Evolutionary conservation across 2,329 filamentous ascomycete genomes (phyloP).

Genomic region (Xylaria sp.): DNA sequence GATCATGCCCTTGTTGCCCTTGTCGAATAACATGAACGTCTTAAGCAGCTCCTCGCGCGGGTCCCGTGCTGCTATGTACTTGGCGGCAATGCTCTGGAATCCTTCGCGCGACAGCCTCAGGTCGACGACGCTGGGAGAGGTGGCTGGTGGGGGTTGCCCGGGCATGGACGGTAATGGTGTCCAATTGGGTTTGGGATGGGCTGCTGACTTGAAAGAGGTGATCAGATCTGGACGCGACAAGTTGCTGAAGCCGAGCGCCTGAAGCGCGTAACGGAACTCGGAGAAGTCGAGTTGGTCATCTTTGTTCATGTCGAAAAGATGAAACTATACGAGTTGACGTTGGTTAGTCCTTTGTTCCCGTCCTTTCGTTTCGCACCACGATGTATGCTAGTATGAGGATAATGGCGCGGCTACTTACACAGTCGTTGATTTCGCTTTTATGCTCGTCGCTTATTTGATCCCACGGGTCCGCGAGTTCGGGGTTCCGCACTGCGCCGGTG

Average conservation of each 20-base stretch:
- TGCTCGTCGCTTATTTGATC: constrained; percentile 83
- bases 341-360: constrained; percentile 24
- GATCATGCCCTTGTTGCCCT: constrained; percentile 90
- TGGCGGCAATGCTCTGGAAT: constrained; percentile 81
- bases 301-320: constrained; percentile 96
- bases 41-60: constrained; percentile 90
- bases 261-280: constrained; percentile 95
- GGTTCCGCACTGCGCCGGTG: constrained; percentile 47
- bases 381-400: not conserved
- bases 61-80: constrained; percentile 83
- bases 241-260: constrained; percentile 88
- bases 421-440: constrained; percentile 91
- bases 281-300: constrained; percentile 96
- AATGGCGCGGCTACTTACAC: constrained; percentile 66
- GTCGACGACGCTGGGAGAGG: constrained; percentile 70
- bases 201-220: constrained; percentile 81
- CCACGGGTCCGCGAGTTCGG: constrained; percentile 49
- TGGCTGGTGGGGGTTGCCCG: constrained; percentile 58
- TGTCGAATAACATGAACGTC: constrained; percentile 93
- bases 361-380: no score
- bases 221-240: constrained; percentile 88
- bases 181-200: constrained; percentile 74
- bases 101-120: constrained; percentile 77
- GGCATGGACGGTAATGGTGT: constrained; percentile 55
- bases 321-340: constrained; percentile 69